Conservation (phyloP, 371 early-diverging fungal genomes). For the Mortierella sp. region DNA sequence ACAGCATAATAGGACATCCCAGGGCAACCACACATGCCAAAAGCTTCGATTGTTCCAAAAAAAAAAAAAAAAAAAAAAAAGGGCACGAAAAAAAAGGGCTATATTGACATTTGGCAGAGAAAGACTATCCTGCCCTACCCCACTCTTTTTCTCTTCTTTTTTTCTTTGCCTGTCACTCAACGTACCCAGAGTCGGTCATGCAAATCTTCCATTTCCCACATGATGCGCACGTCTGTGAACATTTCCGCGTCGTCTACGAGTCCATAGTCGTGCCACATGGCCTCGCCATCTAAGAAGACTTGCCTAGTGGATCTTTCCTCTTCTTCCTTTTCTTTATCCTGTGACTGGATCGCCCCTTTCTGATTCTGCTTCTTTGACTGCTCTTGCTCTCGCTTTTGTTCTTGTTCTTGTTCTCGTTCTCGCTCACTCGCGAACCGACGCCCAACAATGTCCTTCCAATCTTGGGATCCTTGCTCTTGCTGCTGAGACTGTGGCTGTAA, state of each 20-base stretch:
- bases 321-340: not conserved
- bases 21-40: no score
- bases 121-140: no score
- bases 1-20: no score
- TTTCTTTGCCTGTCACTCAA: no score
- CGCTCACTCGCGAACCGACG: no score
- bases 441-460: no score
- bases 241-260: constrained; percentile 23
- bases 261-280: constrained; percentile 28
- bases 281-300: not conserved
- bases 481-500: no score
- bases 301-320: not conserved
- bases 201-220: constrained; percentile 20
- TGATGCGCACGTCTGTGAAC: constrained; percentile 7
- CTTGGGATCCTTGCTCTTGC: no score
- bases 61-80: not conserved
- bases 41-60: no score
- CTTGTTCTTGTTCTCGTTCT: not conserved
- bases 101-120: no score
- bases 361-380: not conserved
- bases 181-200: constrained; percentile 35
- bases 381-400: not conserved
- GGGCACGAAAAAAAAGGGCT: not conserved
- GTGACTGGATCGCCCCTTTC: not conserved
- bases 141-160: no score